Conservation (phyloP, 192 early-diverging fungal genomes). For the Linnemannia hyalina region DNA sequence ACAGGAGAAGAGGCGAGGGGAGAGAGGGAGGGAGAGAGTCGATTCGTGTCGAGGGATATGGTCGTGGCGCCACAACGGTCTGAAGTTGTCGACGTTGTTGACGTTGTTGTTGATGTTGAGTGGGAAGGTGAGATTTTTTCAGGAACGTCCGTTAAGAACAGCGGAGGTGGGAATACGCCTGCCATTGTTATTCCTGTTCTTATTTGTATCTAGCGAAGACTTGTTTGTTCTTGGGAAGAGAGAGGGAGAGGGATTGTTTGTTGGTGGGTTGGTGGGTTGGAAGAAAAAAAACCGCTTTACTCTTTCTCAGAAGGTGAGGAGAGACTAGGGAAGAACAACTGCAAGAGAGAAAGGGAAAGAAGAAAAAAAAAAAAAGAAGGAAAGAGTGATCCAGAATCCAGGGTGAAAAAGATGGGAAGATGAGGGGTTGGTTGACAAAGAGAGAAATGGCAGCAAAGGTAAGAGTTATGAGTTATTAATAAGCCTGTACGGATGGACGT, state of each 20-base stretch:
- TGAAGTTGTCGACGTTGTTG: not conserved
- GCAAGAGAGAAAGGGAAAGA: not conserved
- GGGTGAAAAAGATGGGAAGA: not conserved
- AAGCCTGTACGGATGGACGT: slow-evolving; percentile 16
- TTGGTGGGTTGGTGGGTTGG: not conserved
- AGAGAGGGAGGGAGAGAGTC: not conserved
- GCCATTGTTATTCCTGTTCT: not conserved
- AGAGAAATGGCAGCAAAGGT: not conserved
- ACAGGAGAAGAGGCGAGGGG: not conserved
- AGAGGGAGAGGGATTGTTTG: slow-evolving; percentile 3
- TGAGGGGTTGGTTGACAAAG: not conserved
- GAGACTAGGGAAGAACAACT: not conserved
- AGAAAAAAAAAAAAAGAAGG: too few species aligned
- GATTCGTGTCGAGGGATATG: not conserved
- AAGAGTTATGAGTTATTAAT: slow-evolving; percentile 17
- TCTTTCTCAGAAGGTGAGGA: not conserved
- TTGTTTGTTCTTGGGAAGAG: not conserved
- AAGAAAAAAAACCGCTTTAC: not conserved
- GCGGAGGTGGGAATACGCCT: slow-evolving; percentile 32
- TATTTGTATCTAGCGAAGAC: not conserved
- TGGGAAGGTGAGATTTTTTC: not conserved
- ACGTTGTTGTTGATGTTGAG: not conserved
- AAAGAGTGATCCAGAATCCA: not conserved
- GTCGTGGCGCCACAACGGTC: not conserved
- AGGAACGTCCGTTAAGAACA: slow-evolving; percentile 9